Percentiles rank a stretch among this genome's conserved stretches.
Evolutionary conservation across 2,329 filamentous ascomycete genomes (phyloP).

Genomic region (Epichloe glyceriae): DNA sequence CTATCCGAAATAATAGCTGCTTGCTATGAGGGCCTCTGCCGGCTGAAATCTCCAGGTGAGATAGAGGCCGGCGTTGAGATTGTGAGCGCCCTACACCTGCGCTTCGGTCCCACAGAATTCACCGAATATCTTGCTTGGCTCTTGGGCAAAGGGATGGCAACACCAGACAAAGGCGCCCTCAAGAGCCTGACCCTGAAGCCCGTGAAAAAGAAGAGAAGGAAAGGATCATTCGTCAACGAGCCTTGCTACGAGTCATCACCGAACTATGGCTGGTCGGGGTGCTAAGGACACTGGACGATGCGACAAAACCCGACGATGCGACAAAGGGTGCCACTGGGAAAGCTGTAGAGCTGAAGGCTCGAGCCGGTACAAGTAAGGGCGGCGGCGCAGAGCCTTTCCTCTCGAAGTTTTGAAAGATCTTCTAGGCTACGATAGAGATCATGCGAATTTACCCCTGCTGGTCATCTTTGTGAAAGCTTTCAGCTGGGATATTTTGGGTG

Average conservation of each 20-base stretch:
- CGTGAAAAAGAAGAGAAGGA: slow-evolving; percentile 96
- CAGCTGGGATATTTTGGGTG: slow-evolving; percentile 85
- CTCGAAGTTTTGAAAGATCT: slow-evolving; percentile 96
- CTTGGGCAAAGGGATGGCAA: slow-evolving; percentile 78
- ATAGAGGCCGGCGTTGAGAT: slow-evolving; percentile 87
- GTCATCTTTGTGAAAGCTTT: slow-evolving; percentile 95
- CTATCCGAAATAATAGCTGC: slow-evolving; percentile 93
- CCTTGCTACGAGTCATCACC: slow-evolving; percentile 79
- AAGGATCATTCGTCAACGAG: slow-evolving; percentile 69
- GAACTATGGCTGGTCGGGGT: slow-evolving; percentile 93
- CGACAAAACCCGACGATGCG: slow-evolving; percentile 48
- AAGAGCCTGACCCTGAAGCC: slow-evolving; percentile 70
- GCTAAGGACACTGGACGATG: slow-evolving; percentile 64
- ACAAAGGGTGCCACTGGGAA: slow-evolving; percentile 51
- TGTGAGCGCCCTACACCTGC: slow-evolving; percentile 86
- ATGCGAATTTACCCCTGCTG: slow-evolving; percentile 77
- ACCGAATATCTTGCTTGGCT: slow-evolving; percentile 88
- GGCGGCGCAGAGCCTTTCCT: slow-evolving; percentile 73
- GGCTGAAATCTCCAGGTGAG: slow-evolving; percentile 82
- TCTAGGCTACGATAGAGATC: slow-evolving; percentile 84
- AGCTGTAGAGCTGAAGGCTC: slow-evolving; percentile 44
- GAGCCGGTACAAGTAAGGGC: slow-evolving; percentile 40
- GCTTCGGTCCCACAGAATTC: slow-evolving; percentile 82
- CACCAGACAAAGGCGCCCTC: slow-evolving; percentile 71
- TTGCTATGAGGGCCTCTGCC: slow-evolving; percentile 87